phyloP scores from a whole-genome alignment of 495 filamentous ascomycete genomes.

The Penicillium pancosmium region DNA sequence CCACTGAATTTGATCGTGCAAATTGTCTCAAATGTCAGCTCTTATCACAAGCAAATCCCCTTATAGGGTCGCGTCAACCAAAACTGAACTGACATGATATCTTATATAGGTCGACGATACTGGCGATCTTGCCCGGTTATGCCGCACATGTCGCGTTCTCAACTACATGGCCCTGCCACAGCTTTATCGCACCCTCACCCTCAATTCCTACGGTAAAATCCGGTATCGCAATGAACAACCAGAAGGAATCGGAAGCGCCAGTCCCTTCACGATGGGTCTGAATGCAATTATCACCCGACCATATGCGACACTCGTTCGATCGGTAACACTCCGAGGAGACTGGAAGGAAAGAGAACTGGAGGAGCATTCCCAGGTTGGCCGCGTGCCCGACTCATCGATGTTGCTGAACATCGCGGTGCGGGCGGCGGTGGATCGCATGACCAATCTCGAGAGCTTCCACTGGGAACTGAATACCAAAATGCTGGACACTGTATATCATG shows the following conservation, averaged over 20 bases:
- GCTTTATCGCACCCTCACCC: conserved; percentile 58
- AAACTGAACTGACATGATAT: conserved; percentile 14
- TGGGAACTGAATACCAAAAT: conserved; percentile 69
- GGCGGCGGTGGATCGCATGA: conserved; percentile 62
- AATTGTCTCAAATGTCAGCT: conserved; percentile 56
- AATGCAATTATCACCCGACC: conserved; percentile 61
- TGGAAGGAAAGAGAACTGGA: conserved; percentile 61
- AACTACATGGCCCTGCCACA: conserved; percentile 67
- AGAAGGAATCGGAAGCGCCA: conserved; percentile 63
- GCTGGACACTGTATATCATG: conserved; percentile 60
- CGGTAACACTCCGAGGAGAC: conserved; percentile 56
- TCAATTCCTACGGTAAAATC: conserved; percentile 62
- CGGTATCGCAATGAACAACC: conserved; percentile 61
- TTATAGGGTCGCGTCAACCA: background rate
- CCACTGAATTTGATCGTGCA: conserved; percentile 61
- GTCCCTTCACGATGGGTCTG: conserved; percentile 64
- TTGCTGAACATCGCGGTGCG: conserved; percentile 63
- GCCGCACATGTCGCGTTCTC: conserved; percentile 62
- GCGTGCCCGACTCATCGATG: conserved; percentile 65
- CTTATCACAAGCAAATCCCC: conserved; percentile 12
- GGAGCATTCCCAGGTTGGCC: conserved; percentile 56
- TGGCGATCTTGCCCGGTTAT: conserved; percentile 58
- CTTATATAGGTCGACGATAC: conserved; percentile 51
- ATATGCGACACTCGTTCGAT: conserved; percentile 54
- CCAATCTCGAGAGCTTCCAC: conserved; percentile 56